Base-by-base conservation (phyloP, 2,329 filamentous ascomycete genomes). In the Onygenales sp. region DNA sequence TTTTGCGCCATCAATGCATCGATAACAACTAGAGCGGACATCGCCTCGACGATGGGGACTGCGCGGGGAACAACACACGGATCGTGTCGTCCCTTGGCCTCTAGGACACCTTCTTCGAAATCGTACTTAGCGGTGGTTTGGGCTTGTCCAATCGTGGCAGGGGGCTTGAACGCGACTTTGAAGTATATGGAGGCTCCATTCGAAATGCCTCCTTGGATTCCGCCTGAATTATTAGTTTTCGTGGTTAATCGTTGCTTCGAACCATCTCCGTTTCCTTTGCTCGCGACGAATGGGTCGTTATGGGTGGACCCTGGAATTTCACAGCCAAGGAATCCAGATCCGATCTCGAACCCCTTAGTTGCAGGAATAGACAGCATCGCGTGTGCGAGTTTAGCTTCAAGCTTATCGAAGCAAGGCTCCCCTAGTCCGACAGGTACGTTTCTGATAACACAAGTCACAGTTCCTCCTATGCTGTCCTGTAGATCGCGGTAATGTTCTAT, bases 111-210 rank as follows among this genome's bases (percentile, higher is more conserved):
- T 59, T 87, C 82, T 8, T 78, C 74, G 45, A 85, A 86, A 56
- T 86, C 85, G 71, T 94, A 97, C 8, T 81, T 86, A 7, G 85
- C 84, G 0, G 93, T 97, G 11, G 78, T 79, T 75, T 97, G 92
- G 43, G 87, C 86, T 72, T 92, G 86, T 45, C 88, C 86, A 66
- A 97, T 97, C 2, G 93, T 97, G 33, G 92, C 91, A 2, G 92
- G 84, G 8, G 92, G 88, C 79, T 97, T 97, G 82, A 97, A 97
- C 13, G 83, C 91, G 5, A 95, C 85, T 50, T 87, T 84, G 81
- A 97, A 97, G 79, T 93, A 97, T 74, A 97, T 89, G 55, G 85
- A 86, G 39, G 89, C 88, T 54, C 92, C 93, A 71, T 97, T 97
- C 50, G 87, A 86, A 72, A 97, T 97, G 51, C 92, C 92, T 43